Conservation (phyloP, 306 rosid species). For the Pyrus communis region DNA sequence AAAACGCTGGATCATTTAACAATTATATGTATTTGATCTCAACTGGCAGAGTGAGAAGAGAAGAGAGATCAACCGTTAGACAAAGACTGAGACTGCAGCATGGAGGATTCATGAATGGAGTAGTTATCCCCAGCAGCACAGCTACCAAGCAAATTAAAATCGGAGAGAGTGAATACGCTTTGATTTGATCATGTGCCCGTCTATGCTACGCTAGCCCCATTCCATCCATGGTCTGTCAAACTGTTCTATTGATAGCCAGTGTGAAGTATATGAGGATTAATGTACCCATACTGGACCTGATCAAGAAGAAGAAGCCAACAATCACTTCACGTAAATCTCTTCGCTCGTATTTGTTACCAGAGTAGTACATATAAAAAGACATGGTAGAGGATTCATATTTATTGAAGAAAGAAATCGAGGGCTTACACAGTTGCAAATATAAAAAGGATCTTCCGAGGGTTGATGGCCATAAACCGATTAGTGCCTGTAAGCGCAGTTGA, state of each 20-base stretch:
- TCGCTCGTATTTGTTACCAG: not conserved
- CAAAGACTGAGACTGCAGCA: not conserved
- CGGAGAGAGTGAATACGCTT: not conserved
- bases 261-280: conserved; percentile 21
- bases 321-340: not conserved
- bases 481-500: not conserved
- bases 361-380: not conserved
- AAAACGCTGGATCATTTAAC: not conserved
- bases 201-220: not conserved
- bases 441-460: conserved; percentile 21
- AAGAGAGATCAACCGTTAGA: not conserved
- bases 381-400: not conserved
- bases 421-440: conserved; percentile 16
- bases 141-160: conserved; percentile 1
- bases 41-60: not conserved
- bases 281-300: conserved; percentile 22
- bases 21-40: not conserved
- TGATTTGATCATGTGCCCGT: not conserved
- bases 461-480: conserved; percentile 11
- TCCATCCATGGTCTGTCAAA: not conserved
- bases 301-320: not conserved
- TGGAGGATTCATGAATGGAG: not conserved
- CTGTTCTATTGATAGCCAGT: conserved; percentile 17
- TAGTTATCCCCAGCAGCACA: conserved; percentile 9
- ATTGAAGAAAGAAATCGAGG: not conserved